Conservation (phyloP, 352 stramenopile species). For the Pythium coloratum region DNA sequence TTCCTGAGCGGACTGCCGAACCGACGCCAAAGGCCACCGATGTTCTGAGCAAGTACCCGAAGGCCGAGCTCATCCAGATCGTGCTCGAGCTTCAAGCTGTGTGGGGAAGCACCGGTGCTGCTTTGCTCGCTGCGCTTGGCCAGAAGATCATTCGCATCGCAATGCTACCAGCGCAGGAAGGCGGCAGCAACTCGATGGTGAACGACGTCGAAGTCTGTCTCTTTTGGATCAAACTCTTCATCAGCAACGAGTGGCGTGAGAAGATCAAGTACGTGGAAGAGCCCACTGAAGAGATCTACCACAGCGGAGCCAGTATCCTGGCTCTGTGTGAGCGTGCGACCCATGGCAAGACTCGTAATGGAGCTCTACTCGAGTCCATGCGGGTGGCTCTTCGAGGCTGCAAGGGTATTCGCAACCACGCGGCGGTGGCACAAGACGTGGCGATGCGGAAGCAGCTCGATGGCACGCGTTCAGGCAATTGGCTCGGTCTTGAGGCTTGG, state of each 20-base stretch:
- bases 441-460: conserved; percentile 28
- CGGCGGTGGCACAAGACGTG: conserved; percentile 29
- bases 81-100: conserved; percentile 53
- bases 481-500: conserved; percentile 44
- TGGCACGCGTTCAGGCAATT: conserved; percentile 20
- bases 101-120: conserved; percentile 55
- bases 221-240: conserved; percentile 63
- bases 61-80: conserved; percentile 38
- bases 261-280: conserved; percentile 57
- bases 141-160: conserved; percentile 43
- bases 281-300: conserved; percentile 63
- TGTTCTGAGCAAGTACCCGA: conserved; percentile 27
- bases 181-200: not conserved
- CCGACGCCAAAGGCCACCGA: conserved; percentile 11
- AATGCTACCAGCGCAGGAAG: conserved; percentile 7
- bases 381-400: conserved; percentile 38
- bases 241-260: conserved; percentile 68
- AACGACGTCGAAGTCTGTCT: conserved; percentile 41
- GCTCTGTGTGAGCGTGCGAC: conserved; percentile 1
- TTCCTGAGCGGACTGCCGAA: conserved; percentile 13
- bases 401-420: conserved; percentile 56
- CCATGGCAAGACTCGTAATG: not conserved
- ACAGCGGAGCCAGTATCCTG: conserved; percentile 58
- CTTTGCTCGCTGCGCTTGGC: conserved; percentile 49
- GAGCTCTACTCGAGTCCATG: conserved; percentile 35